phyloP scores from a whole-genome alignment of 768 basidiomycete species.

The Sarcodon aspratus region DNA sequence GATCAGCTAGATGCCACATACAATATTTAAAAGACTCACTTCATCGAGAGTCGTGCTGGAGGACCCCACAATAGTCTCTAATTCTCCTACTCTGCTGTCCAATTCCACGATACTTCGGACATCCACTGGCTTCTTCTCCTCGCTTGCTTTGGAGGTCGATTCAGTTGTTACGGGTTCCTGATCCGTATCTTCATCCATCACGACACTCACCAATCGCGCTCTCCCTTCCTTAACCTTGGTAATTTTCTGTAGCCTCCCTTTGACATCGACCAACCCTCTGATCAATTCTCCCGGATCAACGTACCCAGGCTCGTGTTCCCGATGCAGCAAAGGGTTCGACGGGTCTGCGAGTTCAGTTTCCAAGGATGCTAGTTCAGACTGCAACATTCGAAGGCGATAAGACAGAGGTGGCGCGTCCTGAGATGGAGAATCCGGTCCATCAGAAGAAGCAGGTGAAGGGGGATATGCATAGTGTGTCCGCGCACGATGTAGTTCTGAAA shows the following conservation, averaged over 20 bases:
- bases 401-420: constrained; percentile 24
- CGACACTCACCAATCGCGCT: constrained; percentile 47
- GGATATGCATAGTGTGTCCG: constrained; percentile 58
- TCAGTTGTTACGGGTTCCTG: background rate
- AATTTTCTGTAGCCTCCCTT: constrained; percentile 57
- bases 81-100: constrained; percentile 72
- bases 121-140: constrained; percentile 11
- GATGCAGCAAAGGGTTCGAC: constrained; percentile 53
- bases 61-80: constrained; percentile 79
- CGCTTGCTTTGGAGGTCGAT: background rate
- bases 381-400: constrained; percentile 42
- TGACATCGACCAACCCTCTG: constrained; percentile 65
- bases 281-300: constrained; percentile 70
- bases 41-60: constrained; percentile 74
- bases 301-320: constrained; percentile 46
- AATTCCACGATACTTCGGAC: constrained; percentile 52
- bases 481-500: constrained; percentile 33
- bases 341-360: constrained; percentile 80
- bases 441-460: constrained; percentile 44
- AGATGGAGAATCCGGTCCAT: constrained; percentile 30
- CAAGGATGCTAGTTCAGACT: constrained; percentile 68
- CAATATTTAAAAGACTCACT: constrained; percentile 28
- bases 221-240: constrained; percentile 55
- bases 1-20: background rate
- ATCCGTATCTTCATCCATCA: constrained; percentile 23